phyloP scores from a whole-genome alignment of 257 asterid species.

The Rauvolfia tetraphylla region DNA sequence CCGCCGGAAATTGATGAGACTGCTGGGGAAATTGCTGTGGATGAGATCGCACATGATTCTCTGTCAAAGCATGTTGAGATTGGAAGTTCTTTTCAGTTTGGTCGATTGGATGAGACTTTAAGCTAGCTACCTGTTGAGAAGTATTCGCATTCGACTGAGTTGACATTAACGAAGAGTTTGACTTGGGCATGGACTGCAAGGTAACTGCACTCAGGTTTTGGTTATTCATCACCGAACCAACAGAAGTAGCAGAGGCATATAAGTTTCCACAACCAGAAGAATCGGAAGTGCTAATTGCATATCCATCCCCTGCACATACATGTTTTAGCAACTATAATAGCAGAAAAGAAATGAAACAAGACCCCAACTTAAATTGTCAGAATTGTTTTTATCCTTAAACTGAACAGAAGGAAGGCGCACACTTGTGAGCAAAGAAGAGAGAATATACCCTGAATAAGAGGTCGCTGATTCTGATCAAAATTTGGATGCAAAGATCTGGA shows the following conservation, averaged over 20 bases:
- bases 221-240: constrained; percentile 45
- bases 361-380: background rate
- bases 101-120: constrained; percentile 49
- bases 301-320: constrained; percentile 66
- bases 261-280: constrained; percentile 64
- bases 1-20: constrained; percentile 61
- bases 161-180: constrained; percentile 43
- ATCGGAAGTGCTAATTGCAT: constrained; percentile 57
- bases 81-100: constrained; percentile 56
- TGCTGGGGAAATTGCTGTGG: constrained; percentile 52
- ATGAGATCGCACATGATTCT: constrained; percentile 50
- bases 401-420: too few species aligned
- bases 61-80: constrained; percentile 42
- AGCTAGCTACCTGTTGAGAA: constrained; percentile 48
- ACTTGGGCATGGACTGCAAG: constrained; percentile 53
- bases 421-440: constrained; percentile 2
- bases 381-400: background rate
- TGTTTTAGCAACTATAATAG: constrained; percentile 20
- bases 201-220: constrained; percentile 46
- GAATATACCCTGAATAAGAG: constrained; percentile 56
- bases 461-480: constrained; percentile 65
- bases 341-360: constrained; percentile 3
- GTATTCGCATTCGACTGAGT: constrained; percentile 44
- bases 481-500: constrained; percentile 48
- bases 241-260: constrained; percentile 52